phyloP scores from a whole-genome alignment of 2,329 filamentous ascomycete species.

The Pseudopyricularia cyperi region DNA sequence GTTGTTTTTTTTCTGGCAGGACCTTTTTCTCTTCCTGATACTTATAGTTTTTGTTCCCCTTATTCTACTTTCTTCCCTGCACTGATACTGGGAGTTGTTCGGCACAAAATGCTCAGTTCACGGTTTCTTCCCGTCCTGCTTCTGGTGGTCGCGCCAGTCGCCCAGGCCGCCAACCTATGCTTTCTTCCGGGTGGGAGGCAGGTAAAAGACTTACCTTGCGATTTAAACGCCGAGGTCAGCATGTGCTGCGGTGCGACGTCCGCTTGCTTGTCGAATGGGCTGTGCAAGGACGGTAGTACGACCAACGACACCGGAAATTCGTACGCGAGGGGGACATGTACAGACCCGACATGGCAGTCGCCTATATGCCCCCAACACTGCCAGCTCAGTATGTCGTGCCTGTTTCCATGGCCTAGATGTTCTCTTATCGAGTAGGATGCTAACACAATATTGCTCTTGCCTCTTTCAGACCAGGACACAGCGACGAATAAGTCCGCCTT shows the following conservation, averaged over 20 bases:
- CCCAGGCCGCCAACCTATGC: slow-evolving; percentile 5
- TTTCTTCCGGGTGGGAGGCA: slow-evolving; percentile 5
- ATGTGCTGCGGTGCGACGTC: slow-evolving; percentile 7
- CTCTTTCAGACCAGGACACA: slow-evolving; percentile 4
- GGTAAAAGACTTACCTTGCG: slow-evolving; percentile 12
- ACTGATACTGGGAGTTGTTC: neutral
- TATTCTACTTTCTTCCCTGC: neutral
- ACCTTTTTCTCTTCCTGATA: too few species aligned
- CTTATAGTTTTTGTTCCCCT: neutral
- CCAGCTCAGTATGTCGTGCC: slow-evolving; percentile 4
- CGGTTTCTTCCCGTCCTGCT: neutral
- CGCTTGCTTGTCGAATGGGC: slow-evolving; percentile 6
- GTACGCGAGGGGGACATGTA: slow-evolving; percentile 7
- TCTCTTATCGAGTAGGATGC: neutral
- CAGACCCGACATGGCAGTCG: slow-evolving; percentile 5
- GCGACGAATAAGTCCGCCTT: slow-evolving; percentile 4
- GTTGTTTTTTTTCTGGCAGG: neutral
- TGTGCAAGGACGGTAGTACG: slow-evolving; percentile 5
- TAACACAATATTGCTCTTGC: neutral
- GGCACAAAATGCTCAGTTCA: neutral
- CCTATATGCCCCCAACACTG: slow-evolving; percentile 33
- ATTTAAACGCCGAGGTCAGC: slow-evolving; percentile 6
- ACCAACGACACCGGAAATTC: slow-evolving; percentile 4
- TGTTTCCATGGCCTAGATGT: neutral
- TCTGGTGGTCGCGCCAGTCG: neutral